Base-by-base conservation (phyloP, 1,284 basidiomycete genomes). In the Testicularia cyperi region DNA sequence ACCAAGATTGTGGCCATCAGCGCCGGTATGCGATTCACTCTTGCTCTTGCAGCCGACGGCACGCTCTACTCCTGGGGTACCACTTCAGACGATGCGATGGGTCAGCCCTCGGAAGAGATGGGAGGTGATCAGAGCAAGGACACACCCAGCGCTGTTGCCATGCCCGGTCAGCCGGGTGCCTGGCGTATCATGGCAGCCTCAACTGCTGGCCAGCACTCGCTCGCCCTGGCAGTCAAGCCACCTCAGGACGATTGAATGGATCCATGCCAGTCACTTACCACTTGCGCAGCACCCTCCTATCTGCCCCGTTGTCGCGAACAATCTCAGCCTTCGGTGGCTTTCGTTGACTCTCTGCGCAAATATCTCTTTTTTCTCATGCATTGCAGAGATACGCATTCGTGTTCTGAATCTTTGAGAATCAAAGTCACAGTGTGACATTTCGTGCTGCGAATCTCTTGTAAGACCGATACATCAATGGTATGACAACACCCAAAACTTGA, bases 1-100 rank as follows among this genome's bases (percentile, higher is more conserved):
- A 88, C 90, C 71, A 85, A 84, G 5, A 84, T 92, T 58, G 81
- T 86, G 14, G 82, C 85, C 42, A 82, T 95, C 62, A 83, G 86
- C 3, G 84, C 83, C 9, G 92, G 91, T 2, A 83, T 84, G 27
- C 84, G 90, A 66, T 88, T 88, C 77, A 91, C 87, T 66, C 82
- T 92, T 53, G 91, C 88, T 4, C 82, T 92, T 35, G 88, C 87
- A 14, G 78, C 79, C 43, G 85, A 82, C 31, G 90, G 90, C 10
- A 86, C 87, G 21, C 79, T 90, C 54, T 92, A 90, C 74, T 81
- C 85, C 28, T 94, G 90, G 90, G 90, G 90, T 35, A 84, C 87
- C 58, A 88, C 89, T 16, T 83, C 85, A 19, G 57, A 66, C 44
- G 77, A 74, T 40, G 79, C 81, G 61, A 75, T 82, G n/a, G 81